phyloP scores from a whole-genome alignment of 305 asterid genomes.

The Plantago coronopus region DNA sequence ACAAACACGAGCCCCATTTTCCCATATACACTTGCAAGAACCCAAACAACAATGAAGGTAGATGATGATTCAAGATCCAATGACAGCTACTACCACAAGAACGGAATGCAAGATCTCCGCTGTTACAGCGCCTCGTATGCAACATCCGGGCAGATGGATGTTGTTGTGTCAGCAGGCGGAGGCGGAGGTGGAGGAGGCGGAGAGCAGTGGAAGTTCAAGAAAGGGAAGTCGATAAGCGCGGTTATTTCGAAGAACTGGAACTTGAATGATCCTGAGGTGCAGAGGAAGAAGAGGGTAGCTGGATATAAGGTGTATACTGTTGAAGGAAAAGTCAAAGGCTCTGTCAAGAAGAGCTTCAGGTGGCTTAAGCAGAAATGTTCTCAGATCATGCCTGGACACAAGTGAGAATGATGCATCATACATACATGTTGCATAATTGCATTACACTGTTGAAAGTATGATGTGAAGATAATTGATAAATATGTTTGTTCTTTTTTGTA shows the following conservation, averaged over 20 bases:
- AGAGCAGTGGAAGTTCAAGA: conserved; percentile 18
- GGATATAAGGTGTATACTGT: conserved; percentile 6
- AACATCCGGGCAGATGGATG: background rate
- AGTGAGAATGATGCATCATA: background rate
- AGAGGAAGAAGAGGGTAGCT: conserved; percentile 15
- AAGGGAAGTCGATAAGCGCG: conserved; percentile 5
- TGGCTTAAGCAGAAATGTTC: conserved; percentile 1
- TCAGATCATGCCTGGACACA: conserved; percentile 2
- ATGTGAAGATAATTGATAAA: too few species aligned
- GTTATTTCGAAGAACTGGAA: conserved; percentile 3
- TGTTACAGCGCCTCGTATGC: conserved; percentile 9
- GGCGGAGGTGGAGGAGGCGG: background rate
- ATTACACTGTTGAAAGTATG: too few species aligned
- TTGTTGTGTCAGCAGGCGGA: background rate
- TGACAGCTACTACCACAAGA: background rate
- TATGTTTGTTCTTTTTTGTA: background rate
- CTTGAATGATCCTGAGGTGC: conserved; percentile 11
- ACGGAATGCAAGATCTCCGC: conserved; percentile 9
- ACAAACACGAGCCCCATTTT: background rate
- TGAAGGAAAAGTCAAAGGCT: conserved; percentile 10
- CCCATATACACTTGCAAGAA: background rate
- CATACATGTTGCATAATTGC: background rate
- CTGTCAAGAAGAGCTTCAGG: conserved; percentile 9
- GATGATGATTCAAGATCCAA: conserved; percentile 6
- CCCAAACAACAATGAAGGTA: background rate